phyloP scores from a whole-genome alignment of 2,329 filamentous ascomycete species.

The Arthroderma sp. region DNA sequence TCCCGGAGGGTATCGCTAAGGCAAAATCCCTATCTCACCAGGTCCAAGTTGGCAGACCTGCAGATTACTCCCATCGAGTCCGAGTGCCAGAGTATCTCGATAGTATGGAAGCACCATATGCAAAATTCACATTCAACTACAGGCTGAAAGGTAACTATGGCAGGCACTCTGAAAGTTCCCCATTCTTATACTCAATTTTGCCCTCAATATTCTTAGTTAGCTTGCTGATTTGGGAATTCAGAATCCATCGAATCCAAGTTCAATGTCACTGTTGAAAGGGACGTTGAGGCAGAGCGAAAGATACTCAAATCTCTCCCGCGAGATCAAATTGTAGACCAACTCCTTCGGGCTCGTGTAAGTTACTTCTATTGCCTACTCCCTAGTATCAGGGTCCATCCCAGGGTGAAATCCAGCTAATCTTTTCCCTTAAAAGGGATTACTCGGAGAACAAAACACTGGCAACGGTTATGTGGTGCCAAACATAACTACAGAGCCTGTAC shows the following conservation, averaged over 20 bases:
- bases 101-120: constrained; percentile 19
- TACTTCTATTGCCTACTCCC: neutral
- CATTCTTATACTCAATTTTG: neutral
- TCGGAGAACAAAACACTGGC: neutral
- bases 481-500: too few relatives aligned
- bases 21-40: constrained; percentile 15
- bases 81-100: constrained; percentile 18
- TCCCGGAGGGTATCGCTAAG: constrained; percentile 10
- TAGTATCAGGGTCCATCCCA: too few relatives aligned
- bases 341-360: constrained; percentile 12
- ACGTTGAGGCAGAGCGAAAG: constrained; percentile 12
- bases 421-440: neutral
- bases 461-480: neutral
- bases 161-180: neutral
- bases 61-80: constrained; percentile 18
- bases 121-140: constrained; percentile 23
- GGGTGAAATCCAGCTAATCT: too few relatives aligned
- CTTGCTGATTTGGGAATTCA: constrained; percentile 1
- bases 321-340: constrained; percentile 12
- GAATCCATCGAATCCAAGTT: constrained; percentile 11
- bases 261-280: constrained; percentile 7
- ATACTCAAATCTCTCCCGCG: constrained; percentile 11
- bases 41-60: constrained; percentile 18
- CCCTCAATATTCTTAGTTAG: neutral
- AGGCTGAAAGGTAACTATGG: constrained; percentile 11